Evolutionary conservation across 2,329 filamentous ascomycete genomes (phyloP), one percentile per base, ranked within the genome.

Genomic region (Phaeosphaeriaceae sp.): DNA sequence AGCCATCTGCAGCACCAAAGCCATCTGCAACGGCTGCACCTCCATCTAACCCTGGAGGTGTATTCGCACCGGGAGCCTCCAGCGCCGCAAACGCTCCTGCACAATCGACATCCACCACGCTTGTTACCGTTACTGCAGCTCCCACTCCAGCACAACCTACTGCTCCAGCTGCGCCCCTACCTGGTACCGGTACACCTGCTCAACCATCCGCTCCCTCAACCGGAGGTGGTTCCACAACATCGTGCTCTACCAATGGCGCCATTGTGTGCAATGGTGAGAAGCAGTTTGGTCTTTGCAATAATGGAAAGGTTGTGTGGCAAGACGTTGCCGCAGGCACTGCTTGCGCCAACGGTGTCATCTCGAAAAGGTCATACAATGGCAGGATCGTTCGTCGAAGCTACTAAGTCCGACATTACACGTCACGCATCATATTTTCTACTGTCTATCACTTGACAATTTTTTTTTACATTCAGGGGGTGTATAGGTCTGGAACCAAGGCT

Each of bases 261-360:
- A 50, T 73, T 16, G 58, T 73, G 26, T 79, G 77, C 68, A 76
- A 75, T 40, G 72, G 74, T 32, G 32, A 66, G 6, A 60, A 43
- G 5, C 61, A 75, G 44, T 79, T 76, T 41, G 76, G 75, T 28
- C 61, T 79, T 41, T 77, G 75, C 67, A 72, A 76, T 58, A 63
- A 73, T 43, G 77, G 76, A 46, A 51, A 60, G 3, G 69, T 77
- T 2, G 65, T 74, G 18, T 77, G 66, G 63, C 73, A 75, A 60
- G 50, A 60, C 9, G 75, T 79, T 9, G 76, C 77, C 4, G 58
- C 72, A 6, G 78, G 77, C 16, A 80, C 77, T 1, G 67, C 67
- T 1, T 80, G 78, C 63, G 50, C 52, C 42, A 71, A 76, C 51
- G 77, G 77, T 13, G 55, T 60, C 43, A 76, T 79, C 49, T 42